Conservation (phyloP, 495 filamentous ascomycete species). For the Wilcoxina mikolae region DNA sequence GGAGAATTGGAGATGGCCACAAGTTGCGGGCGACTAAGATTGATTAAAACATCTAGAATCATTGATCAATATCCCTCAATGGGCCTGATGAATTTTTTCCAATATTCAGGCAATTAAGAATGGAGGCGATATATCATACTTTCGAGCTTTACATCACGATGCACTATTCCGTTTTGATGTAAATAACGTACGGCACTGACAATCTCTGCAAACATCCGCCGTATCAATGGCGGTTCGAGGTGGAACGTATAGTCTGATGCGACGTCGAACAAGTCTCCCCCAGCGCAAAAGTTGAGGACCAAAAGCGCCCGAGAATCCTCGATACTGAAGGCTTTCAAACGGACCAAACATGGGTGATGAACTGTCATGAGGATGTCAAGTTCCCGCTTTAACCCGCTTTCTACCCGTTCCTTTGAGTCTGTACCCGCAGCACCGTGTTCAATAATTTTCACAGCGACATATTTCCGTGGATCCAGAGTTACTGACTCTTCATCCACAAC, state of each 20-base stretch:
- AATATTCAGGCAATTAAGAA: neutral
- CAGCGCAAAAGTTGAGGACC: slow-evolving; percentile 80
- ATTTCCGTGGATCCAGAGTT: slow-evolving; percentile 41
- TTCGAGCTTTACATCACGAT: slow-evolving; percentile 95
- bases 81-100: neutral
- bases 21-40: slow-evolving; percentile 47
- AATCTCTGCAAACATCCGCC: slow-evolving; percentile 80
- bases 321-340: slow-evolving; percentile 75
- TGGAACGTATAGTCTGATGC: slow-evolving; percentile 52
- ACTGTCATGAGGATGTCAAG: slow-evolving; percentile 79
- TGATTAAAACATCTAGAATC: slow-evolving; percentile 69
- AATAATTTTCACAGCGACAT: slow-evolving; percentile 91
- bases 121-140: slow-evolving; percentile 43
- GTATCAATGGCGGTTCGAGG: slow-evolving; percentile 52
- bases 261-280: slow-evolving; percentile 88
- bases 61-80: slow-evolving; percentile 26
- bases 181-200: slow-evolving; percentile 74
- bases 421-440: slow-evolving; percentile 87
- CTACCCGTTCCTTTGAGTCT: slow-evolving; percentile 66
- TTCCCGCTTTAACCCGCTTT: slow-evolving; percentile 84
- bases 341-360: slow-evolving; percentile 75
- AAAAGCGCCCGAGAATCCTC: slow-evolving; percentile 66
- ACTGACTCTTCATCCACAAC: slow-evolving; percentile 34
- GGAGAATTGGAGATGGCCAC: slow-evolving; percentile 33
- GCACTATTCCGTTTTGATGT: slow-evolving; percentile 72